phyloP scores from a whole-genome alignment of 1,139 yeast species.

The Candida sojae region DNA sequence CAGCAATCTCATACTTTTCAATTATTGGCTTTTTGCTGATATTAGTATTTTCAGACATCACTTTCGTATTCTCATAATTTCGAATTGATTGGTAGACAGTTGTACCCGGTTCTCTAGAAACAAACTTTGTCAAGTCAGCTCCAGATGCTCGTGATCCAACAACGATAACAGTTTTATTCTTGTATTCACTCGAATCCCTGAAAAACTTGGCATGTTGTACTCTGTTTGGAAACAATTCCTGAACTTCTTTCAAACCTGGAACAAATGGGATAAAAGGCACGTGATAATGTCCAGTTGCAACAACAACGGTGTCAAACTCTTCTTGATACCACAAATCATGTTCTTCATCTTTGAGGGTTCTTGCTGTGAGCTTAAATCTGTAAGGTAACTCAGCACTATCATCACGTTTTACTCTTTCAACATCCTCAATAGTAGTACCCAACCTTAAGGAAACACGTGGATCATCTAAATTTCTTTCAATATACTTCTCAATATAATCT shows the following conservation, averaged over 20 bases:
- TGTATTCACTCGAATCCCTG: constrained; percentile 26
- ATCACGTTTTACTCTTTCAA: constrained; percentile 23
- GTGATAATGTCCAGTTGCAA: constrained; percentile 38
- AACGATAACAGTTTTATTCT: constrained; percentile 33
- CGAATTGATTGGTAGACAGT: constrained; percentile 33
- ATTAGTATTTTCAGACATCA: constrained; percentile 19
- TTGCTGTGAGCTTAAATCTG: constrained; percentile 31
- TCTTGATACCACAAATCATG: constrained; percentile 27
- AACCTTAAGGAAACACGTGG: constrained; percentile 23
- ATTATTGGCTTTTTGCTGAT: constrained; percentile 27
- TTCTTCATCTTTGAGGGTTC: constrained; percentile 23
- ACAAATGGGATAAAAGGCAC: constrained; percentile 37
- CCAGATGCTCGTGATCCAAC: constrained; percentile 50
- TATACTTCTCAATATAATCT: constrained; percentile 35
- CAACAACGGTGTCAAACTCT: constrained; percentile 28
- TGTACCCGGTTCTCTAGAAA: constrained; percentile 23
- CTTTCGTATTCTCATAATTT: constrained; percentile 16
- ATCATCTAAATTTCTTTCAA: constrained; percentile 22
- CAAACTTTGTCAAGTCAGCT: constrained; percentile 35
- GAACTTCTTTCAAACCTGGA: constrained; percentile 38
- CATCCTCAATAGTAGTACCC: constrained; percentile 40
- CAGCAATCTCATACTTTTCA: constrained; percentile 14
- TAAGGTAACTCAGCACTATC: constrained; percentile 18
- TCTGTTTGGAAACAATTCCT: constrained; percentile 23
- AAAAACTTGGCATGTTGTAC: constrained; percentile 47